These are phyloP conservation scores for Lophium mytilinum DNA, from an alignment of 495 filamentous ascomycete species.

Conservation along the genomic window DNA sequence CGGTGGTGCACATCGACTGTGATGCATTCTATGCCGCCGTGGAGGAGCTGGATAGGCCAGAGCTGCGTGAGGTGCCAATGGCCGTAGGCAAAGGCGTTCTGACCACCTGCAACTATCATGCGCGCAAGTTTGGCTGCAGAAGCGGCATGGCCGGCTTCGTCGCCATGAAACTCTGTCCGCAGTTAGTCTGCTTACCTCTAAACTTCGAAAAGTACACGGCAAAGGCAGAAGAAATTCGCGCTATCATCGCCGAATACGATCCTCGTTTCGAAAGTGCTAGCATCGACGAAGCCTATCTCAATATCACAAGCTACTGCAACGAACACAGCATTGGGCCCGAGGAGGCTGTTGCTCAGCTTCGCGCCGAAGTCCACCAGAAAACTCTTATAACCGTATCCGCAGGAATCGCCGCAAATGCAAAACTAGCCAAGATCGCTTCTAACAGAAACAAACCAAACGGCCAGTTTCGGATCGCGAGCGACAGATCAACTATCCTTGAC, in stretches of 20 bases:
- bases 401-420: conserved; percentile 87
- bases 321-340: conserved; percentile 60
- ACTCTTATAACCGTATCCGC: conserved; percentile 86
- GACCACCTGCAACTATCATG: conserved; percentile 91
- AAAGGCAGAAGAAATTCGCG: conserved; percentile 83
- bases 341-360: conserved; percentile 65
- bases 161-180: conserved; percentile 85
- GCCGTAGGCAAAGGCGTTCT: conserved; percentile 88
- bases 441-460: conserved; percentile 97
- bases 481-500: conserved; percentile 62
- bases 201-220: conserved; percentile 88
- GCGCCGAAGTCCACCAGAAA: conserved; percentile 64
- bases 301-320: conserved; percentile 80
- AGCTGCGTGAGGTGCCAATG: conserved; percentile 83
- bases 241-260: conserved; percentile 78
- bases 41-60: conserved; percentile 83
- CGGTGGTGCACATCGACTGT: conserved; percentile 88
- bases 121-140: conserved; percentile 79
- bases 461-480: conserved; percentile 67
- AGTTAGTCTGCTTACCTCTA: conserved; percentile 70
- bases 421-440: conserved; percentile 87
- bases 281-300: conserved; percentile 93
- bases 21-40: conserved; percentile 98
- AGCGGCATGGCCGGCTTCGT: conserved; percentile 96
- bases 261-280: conserved; percentile 85